Evolutionary conservation across 1,284 basidiomycete genomes (phyloP), one percentile per base, ranked within the genome.

Genomic region (Ustilago tritici): DNA sequence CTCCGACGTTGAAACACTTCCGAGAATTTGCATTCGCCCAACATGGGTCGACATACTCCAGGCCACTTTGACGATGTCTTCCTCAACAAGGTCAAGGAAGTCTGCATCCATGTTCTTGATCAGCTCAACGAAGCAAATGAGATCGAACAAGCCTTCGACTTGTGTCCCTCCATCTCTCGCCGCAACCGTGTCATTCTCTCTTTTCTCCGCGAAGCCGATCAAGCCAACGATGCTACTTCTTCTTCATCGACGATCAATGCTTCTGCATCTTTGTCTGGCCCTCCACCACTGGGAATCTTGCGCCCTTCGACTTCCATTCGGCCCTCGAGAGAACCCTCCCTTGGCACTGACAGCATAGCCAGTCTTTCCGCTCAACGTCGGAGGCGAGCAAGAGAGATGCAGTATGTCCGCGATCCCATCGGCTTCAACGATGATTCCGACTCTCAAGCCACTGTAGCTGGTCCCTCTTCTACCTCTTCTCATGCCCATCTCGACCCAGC

Each of bases 81-180:
- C 23, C 61, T 76, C 60, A 62, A 69, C 65, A 79, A 79, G 62
- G 38, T 72, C 65, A 76, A 76, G 58, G 56, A 65, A 12, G 74
- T 64, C 19, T 72, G 74, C 56, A 52, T 73, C 17, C 70, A 74
- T 36, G 70, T 77, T 14, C 60, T 79, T 7, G 68, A 76, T 40
- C 66, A 79, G 62, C 69, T 79, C 53, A 79, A 79, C 52, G 54
- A 70, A 9, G 65, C 61, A 31, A 71, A 72, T 54, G 77, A 76
- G 56, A 77, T 79, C 41, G 62, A 71, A 4, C 65, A 70, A 36
- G 74, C 70, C 15, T 70, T 73, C 38, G 74, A 76, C 34, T 56
- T 76, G 15, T 76, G 69, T 55, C 65, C 69, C 46, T 72, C 69
- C 55, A 61, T 71, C 57, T 76, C 74, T 43, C 65, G 74, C 17